Base-by-base conservation (phyloP, 495 filamentous ascomycete genomes). In the Penicillium flavigenum region DNA sequence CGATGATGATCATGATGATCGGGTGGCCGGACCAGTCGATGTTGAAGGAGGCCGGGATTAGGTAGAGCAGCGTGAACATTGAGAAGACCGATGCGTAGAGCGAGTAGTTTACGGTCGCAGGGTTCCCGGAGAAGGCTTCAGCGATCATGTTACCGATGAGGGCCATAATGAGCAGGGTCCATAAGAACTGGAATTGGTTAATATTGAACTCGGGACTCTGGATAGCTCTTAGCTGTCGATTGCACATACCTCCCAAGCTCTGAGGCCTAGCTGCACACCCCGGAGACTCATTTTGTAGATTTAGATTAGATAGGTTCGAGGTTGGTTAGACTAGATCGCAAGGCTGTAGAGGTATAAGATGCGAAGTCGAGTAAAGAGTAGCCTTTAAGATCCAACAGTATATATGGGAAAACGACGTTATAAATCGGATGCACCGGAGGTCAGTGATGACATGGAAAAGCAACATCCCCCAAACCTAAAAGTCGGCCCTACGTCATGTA, bases 111-210 rank as follows among this genome's bases (percentile, higher is more conserved):
- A 79, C 60, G 3, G 67, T 66, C 17, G 68, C 61, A 0, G 83
- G 81, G 74, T 87, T 86, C 41, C 83, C 83, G 46, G 69, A 51
- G 57, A 74, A 72, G 0, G 83, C 72, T 5, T 79, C 69, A 54
- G 76, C 72, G 64, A 90, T 85, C 76, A 88, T 86, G 73, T 88
- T 86, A 60, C 86, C 87, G 54, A 87, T 63, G 26, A 90, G 75
- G 20, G 86, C 80, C 71, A 87, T 82, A 61, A 86, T 66, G 65
- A 90, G 77, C 29, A 90, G 70, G n/a, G 85, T 79, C 76, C 78
- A 88, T 59, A 88, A 22, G 74, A 88, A 86, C 81, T 88, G 55
- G 10, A 26, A 4, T 32, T 20, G 1, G 32, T 47, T 29, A 47
- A n/a, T 16, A 19, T 11, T 19, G 14, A 20, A 9, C 36, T 26